A percentile compares a stretch with the other conserved stretches of the same genome.
These are phyloP conservation scores for Ophiostoma sp. DNA, from an alignment of 2,329 filamentous ascomycete genomes.

Conservation along the genomic window DNA sequence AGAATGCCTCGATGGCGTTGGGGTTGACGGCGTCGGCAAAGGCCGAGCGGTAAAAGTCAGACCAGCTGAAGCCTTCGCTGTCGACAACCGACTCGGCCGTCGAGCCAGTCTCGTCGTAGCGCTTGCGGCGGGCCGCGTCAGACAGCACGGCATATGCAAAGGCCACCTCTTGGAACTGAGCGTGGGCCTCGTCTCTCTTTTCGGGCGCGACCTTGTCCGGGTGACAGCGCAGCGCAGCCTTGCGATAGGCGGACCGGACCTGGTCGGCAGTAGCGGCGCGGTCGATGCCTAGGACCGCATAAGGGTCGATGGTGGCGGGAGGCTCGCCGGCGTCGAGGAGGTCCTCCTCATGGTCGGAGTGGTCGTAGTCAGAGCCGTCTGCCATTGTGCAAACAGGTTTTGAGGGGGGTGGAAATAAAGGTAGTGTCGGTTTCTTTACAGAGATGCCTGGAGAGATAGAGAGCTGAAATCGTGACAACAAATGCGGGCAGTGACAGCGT, in stretches of 20 bases:
- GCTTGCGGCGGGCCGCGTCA: conserved; percentile 69
- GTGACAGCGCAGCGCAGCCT: conserved; percentile 80
- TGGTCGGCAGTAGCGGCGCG: conserved; percentile 68
- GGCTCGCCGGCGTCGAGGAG: conserved; percentile 45
- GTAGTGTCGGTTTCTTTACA: too few relatives aligned
- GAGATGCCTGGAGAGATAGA: too few relatives aligned
- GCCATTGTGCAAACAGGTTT: not conserved
- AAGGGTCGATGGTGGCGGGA: conserved; percentile 56
- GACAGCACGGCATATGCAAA: conserved; percentile 93
- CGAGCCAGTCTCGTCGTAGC: conserved; percentile 85
- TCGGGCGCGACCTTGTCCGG: conserved; percentile 56
- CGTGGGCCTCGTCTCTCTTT: conserved; percentile 66
- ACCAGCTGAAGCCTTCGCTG: conserved; percentile 81
- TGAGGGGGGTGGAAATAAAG: too few relatives aligned
- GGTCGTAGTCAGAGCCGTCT: conserved; percentile 3
- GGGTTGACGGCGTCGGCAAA: conserved; percentile 70
- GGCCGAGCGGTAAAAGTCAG: conserved; percentile 79
- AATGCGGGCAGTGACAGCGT: not conserved
- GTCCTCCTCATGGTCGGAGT: conserved; percentile 9
- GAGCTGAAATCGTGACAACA: not conserved
- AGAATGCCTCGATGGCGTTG: conserved; percentile 70
- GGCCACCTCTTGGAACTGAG: conserved; percentile 81
- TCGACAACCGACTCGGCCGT: conserved; percentile 77
- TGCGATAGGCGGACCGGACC: conserved; percentile 87
- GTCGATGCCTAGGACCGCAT: conserved; percentile 68